Conservation (phyloP, 1,139 yeast genomes). For the Debaryomyces coudertii region DNA sequence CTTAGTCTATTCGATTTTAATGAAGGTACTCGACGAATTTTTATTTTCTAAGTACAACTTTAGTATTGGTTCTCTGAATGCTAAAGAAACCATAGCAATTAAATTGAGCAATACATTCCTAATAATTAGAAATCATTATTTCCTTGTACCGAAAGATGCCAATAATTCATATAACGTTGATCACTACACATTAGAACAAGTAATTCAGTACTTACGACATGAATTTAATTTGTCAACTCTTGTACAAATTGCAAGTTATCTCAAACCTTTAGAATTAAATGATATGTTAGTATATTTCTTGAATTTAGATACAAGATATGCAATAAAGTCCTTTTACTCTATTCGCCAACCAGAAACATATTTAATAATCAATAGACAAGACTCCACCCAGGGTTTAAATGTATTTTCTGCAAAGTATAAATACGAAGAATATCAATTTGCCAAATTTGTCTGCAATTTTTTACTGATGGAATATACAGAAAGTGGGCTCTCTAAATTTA, state of each 20-base stretch:
- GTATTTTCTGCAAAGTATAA: neutral
- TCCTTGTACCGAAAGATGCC: constrained; percentile 4
- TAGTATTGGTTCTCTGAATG: neutral
- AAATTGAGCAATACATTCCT: constrained; percentile 19
- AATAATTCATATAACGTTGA: neutral
- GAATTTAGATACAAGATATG: constrained; percentile 15
- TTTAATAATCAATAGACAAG: constrained; percentile 6
- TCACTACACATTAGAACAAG: constrained; percentile 14
- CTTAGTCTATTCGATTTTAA: constrained; percentile 25
- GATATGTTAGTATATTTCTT: constrained; percentile 18
- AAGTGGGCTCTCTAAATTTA: constrained; percentile 11
- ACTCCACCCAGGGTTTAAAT: neutral
- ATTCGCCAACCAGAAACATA: constrained; percentile 13
- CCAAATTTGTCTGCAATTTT: constrained; percentile 17
- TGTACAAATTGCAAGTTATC: constrained; percentile 15
- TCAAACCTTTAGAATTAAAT: constrained; percentile 18
- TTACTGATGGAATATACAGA: constrained; percentile 12
- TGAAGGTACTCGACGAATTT: constrained; percentile 25
- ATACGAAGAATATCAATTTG: constrained; percentile 16
- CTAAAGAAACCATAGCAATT: neutral
- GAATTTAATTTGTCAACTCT: constrained; percentile 13
- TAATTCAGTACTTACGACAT: constrained; percentile 15
- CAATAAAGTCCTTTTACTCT: constrained; percentile 16
- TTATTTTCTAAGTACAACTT: constrained; percentile 12
- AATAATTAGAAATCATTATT: constrained; percentile 13